Base-by-base conservation (phyloP, 2,329 filamentous ascomycete genomes). In the Coniochaeta prunicola region DNA sequence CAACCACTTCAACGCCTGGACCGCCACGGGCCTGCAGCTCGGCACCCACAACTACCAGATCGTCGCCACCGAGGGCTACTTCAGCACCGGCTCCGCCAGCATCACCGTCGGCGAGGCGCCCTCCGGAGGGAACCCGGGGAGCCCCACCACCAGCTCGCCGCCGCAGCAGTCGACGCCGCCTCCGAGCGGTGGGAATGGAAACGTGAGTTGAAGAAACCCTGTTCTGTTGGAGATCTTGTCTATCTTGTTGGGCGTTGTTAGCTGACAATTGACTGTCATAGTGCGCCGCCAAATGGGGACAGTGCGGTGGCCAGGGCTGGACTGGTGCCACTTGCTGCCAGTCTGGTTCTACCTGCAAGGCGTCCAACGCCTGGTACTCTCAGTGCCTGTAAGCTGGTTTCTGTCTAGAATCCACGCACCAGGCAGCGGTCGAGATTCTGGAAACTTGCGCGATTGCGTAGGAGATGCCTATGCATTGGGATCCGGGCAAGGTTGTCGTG, bases 1-100 rank as follows among this genome's bases (percentile, higher is more conserved):
- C 57, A 78, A 75, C 64, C 81, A 83, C 69, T 82, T 84, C 64
- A 72, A 77, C 64, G 79, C 79, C n/a, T 84, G 81, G 81, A 64
- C 66, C 4, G 67, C 69, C 60, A 60, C 67, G 24, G 80, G 80
- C 13, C 67, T 80, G 66, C 71, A 69, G 42, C 66, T 83, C 12
- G 80, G 80, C 4, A 70, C 66, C 55, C 75, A 78, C 66, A 72
- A 82, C 68, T 83, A 83, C 71, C 76, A 78, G 75, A 81, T 83
- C 60, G 69, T 81, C 4, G 79, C 79, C 7, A 80, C 77, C 4
- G 79, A 82, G 69, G 79, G 78, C 1, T 80, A 81, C 69, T 73
- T 75, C 61, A 80, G 77, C 68, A 76, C 70, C 61, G 80, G 80
- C 12, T 74, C 71, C 42, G 71, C 79, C 53, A 70, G 67, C 38